Percentiles rank a stretch among this genome's conserved stretches.
Conservation (phyloP, 2,329 filamentous ascomycete species). For the Akanthomyces uredinophilus region DNA sequence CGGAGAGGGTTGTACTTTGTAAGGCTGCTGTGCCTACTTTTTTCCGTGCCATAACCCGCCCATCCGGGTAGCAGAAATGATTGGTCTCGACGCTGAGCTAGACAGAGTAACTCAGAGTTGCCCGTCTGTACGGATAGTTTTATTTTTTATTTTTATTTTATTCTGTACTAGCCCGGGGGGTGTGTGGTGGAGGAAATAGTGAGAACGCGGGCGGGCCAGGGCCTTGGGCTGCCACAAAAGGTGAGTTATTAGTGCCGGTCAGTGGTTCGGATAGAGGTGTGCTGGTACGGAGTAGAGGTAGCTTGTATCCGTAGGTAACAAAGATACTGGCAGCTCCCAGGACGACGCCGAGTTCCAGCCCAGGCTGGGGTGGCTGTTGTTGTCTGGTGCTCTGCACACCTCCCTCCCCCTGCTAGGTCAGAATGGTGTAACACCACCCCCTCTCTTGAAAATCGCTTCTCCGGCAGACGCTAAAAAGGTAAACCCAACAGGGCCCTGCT, state of each 20-base stretch:
- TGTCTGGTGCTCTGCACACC: neutral
- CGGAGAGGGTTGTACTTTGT: neutral
- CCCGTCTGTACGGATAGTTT: neutral
- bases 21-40: neutral
- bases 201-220: neutral
- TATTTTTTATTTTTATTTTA: neutral
- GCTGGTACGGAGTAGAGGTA: too few relatives aligned
- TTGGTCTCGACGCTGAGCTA: slow-evolving; percentile 4
- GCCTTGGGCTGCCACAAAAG: too few relatives aligned
- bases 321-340: too few relatives aligned
- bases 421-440: neutral
- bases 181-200: neutral
- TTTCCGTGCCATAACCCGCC: neutral
- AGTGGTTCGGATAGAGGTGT: too few relatives aligned
- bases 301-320: too few relatives aligned
- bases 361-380: neutral
- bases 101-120: neutral
- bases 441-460: neutral
- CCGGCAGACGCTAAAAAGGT: neutral
- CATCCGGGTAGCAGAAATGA: slow-evolving; percentile 6
- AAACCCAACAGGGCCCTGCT: neutral
- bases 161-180: neutral
- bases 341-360: neutral
- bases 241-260: too few relatives aligned
- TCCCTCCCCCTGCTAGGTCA: neutral